A percentile compares a stretch with the other conserved stretches of the same genome.
phyloP scores from a whole-genome alignment of 352 stramenopile genomes.

The Detonula confervacea region DNA sequence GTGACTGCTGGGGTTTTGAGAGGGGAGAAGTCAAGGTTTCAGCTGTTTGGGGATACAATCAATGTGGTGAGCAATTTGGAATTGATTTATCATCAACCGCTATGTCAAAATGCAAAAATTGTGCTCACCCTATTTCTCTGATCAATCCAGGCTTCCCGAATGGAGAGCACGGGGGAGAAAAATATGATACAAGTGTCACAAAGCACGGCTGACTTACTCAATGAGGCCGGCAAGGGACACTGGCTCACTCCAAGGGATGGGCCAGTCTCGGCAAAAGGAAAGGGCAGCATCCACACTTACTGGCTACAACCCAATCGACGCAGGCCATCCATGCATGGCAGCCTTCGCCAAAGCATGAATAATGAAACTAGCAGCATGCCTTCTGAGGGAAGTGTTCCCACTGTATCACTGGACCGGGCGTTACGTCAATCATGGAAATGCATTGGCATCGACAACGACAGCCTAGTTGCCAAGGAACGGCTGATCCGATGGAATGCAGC shows the following conservation, averaged over 20 bases:
- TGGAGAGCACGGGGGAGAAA: constrained; percentile 57
- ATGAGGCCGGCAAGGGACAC: constrained; percentile 27
- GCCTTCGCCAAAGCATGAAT: not conserved
- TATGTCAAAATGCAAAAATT: too few species aligned
- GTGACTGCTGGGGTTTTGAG: constrained; percentile 51
- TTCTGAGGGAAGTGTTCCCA: not conserved
- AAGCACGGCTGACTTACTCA: constrained; percentile 60
- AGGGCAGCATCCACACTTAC: constrained; percentile 73
- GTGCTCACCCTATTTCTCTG: too few species aligned
- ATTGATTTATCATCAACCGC: too few species aligned
- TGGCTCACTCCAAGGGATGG: constrained; percentile 59
- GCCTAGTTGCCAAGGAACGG: constrained; percentile 33
- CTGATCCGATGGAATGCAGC: constrained; percentile 61
- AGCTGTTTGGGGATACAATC: constrained; percentile 71
- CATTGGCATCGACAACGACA: constrained; percentile 31
- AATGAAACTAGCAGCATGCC: not conserved
- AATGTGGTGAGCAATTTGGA: constrained; percentile 63
- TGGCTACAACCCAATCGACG: constrained; percentile 43
- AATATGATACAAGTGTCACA: constrained; percentile 60
- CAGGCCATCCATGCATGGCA: constrained; percentile 17
- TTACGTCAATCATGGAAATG: constrained; percentile 27
- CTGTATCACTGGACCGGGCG: constrained; percentile 12
- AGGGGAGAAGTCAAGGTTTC: constrained; percentile 51
- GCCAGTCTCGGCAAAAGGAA: constrained; percentile 65
- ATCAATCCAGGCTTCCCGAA: too few species aligned